Evolutionary conservation across 139 green algal species (phyloP), one percentile per base, ranked within the genome.

Genomic region (Diplosphaera chodatii): DNA sequence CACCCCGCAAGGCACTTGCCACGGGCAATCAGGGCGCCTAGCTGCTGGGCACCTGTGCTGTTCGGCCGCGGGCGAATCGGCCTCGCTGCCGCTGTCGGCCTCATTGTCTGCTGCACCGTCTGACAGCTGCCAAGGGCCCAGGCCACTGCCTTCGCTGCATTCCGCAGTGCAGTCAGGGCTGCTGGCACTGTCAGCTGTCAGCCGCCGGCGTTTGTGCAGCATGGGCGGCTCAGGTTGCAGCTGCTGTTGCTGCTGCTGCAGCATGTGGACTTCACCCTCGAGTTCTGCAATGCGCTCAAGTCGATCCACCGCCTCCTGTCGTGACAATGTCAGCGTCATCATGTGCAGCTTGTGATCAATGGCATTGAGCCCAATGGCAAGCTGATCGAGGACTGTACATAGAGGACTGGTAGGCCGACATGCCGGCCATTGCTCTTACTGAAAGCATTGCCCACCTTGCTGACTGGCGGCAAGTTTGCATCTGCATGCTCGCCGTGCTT

Each of bases 251-350:
- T 84, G 72, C 76, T 83, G 67, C 56, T 78, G 77, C 34, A 83
- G 75, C 16, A 77, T 70, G 28, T 78, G 72, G 33, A 91, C 62
- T 73, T 94, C 82, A 10, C 68, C 56, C 77, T 94, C 84, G 33
- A 94, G 80, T 28, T 86, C 70, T 0, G 82, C 77, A 28, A 94
- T 90, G 21, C 80, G 73, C 3, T 75, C 70, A 13, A 91, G 22
- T 3, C 48, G 64, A 25, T 59, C 48, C 48, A 4, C 48, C 18
- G 16, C 48, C 48, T 59, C 48, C 48, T 59, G 48, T 25, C 13
- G 48, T 3, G 74, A 31, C 75, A 40, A 0, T 65, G 56, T 0
- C n/a, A n/a, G n/a, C n/a, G n/a, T n/a, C n/a, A n/a, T n/a, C n/a
- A n/a, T n/a, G n/a, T n/a, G n/a, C n/a, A n/a, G n/a, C n/a, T n/a